Evolutionary conservation across 2,329 filamentous ascomycete species (phyloP), one percentile per base, ranked within the genome.

Genomic region (Pezicula neosporulosa): DNA sequence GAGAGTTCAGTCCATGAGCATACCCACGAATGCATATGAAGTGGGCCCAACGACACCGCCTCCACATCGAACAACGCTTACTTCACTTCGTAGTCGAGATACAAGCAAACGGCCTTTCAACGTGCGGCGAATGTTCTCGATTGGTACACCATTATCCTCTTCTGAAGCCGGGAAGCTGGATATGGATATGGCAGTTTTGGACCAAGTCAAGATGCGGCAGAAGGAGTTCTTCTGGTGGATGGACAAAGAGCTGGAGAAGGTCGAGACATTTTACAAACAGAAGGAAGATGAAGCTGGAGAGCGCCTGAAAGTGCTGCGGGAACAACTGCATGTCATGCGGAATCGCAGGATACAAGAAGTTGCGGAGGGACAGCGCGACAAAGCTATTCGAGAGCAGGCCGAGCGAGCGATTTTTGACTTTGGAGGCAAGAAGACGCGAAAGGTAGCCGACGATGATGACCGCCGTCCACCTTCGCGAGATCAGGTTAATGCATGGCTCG

Each of bases 321-420:
- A 91, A 47, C 94, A 99, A 67, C 77, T 99, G 30, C 92, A 96
- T 65, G 88, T 95, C 61, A 96, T 97, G 90, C 82, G 91, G 42
- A 90, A 95, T 66, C 82, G 87, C 13, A 84, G 93, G 19, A 78
- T 90, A 27, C 80, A 86, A 48, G 90, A 97, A 64, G 75, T 90
- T 13, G 62, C 60, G 19, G 52, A 51, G 8, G 56, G 53, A 8
- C 56, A 63, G 47, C 56, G 58, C 12, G 54, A 56, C 9, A 61
- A 60, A 44, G 44, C 48, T n/a, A 30, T 50, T 39, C 58, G 57
- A 36, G 63, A 59, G 30, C 52, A 60, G 5, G 54, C 56, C 4
- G 54, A 60, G 24, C 50, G 47, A 4, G 46, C 51, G 16, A 28
- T 50, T 3, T 56, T 59, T 19, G 47, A 58, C 5, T 54, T 51